Base-by-base conservation (phyloP, 2,329 filamentous ascomycete genomes). In the Tolypocladium tundrense region DNA sequence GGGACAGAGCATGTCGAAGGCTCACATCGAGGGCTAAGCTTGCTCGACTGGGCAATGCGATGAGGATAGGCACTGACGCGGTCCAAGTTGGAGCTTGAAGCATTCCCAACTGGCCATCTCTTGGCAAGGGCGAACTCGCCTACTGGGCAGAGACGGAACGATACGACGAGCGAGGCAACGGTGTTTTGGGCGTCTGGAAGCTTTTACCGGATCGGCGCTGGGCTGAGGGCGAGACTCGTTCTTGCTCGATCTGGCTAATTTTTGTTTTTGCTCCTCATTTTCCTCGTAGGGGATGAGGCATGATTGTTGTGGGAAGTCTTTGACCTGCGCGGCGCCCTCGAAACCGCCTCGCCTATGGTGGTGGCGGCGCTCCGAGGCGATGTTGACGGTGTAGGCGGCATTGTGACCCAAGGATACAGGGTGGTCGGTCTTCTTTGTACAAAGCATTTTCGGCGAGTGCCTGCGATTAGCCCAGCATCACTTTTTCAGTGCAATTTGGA, bases 21-120 rank as follows among this genome's bases (percentile, higher is more conserved):
- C 87, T 53, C 86, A 95, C 63, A 90, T 94, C 62, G 91, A 96
- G 72, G 89, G 88, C 45, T 94, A 77, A 68, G 39, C 39, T 14
- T 13, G 16, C 24, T 8, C 43, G 21, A 48, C 16, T 41, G 6
- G 40, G 40, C 19, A 41, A 41, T 10, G 40, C 19, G 19, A 41
- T 9, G 40, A 16, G 37, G 37, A 16, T 5, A 0, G 13, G 37
- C 37, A 16, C 37, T 39, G 41, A 24, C 50, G 50, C 24, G 31
- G 33, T 24, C 33, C n/a, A 14, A 37, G 33, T 14, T 35, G n/a
- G 4, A n/a, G 31, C 19, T 52, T 52, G 19, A 24, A 24, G 50
- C 33, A 33, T 37, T n/a, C n/a, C 31, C 13, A 35, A 16, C 8
- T 9, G 31, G 13, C 19, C 21, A 5, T 19, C 45, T 52, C 24